Evolutionary conservation across 208 protist genomes (phyloP), one percentile per base, ranked within the genome.

Genomic region (Wallacemonas rigidus): DNA sequence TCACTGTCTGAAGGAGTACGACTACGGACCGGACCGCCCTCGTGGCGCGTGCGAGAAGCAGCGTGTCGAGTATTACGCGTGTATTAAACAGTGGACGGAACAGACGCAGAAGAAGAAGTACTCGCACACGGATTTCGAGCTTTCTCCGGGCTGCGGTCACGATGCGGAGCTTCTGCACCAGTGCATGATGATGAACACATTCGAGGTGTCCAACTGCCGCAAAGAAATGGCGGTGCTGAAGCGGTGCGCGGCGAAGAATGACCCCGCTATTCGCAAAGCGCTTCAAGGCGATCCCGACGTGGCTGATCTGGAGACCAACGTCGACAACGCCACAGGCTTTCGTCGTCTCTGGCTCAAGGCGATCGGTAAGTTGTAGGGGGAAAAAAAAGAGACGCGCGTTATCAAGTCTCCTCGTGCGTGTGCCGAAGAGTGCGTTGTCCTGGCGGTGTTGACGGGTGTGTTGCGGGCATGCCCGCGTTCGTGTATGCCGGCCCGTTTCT

Each of bases 111-210:
- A 65, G 2, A 74, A 69, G 50, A 26, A 43, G 61, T 93, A 91
- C 83, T 76, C 81, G n/a, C 75, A 86, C 78, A 83, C 70, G 58
- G 61, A 90, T 55, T 96, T 86, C 57, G 87, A 92, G 67, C 51
- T 94, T 4, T 53, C 80, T 2, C 55, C 67, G 35, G 67, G 75
- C 55, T 96, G 91, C 74, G 74, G 79, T 26, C 69, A 79, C 64
- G 85, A 96, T 75, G 83, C 91, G 47, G 87, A 94, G 76, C 83
- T 80, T 69, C 75, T 96, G 61, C 88, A 96, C 53, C 82, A 94
- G 76, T 96, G 91, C 74, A 96, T 96, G 91, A 96, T 96, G 91
- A 89, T 91, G 71, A 89, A 82, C 77, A 92, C 90, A 81, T 96
- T 94, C 68, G 91, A 96, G 75, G 86, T 92, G 45, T 83, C 79